Conservation (phyloP, 345 rosid genomes). For the Streptanthus diversifolius region DNA sequence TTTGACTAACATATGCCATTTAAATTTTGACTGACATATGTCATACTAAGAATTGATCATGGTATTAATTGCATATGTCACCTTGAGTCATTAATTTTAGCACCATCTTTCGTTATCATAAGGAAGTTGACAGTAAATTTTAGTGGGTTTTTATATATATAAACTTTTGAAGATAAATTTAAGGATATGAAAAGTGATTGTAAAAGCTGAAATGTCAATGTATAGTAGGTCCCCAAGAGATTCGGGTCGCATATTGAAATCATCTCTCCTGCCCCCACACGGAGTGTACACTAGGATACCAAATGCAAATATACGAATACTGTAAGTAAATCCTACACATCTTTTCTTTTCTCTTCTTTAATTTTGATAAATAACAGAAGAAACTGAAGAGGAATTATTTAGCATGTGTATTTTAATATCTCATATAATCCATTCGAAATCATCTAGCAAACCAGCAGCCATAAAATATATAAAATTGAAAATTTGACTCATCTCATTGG, state of each 20-base stretch:
- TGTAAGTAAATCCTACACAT: not conserved
- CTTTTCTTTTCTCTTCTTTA: too few species aligned
- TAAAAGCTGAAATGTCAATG: slow-evolving; percentile 5
- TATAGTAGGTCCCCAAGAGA: not conserved
- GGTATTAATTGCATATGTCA: not conserved
- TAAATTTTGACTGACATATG: too few species aligned
- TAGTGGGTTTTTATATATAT: not conserved
- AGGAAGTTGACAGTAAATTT: not conserved
- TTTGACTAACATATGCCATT: too few species aligned
- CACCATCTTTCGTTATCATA: not conserved
- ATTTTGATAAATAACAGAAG: too few species aligned
- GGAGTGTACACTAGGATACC: slow-evolving; percentile 8
- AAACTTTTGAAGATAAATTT: not conserved
- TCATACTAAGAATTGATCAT: not conserved
- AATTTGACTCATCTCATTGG: not conserved
- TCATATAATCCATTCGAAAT: too few species aligned
- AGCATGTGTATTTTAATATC: too few species aligned
- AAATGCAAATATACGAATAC: not conserved
- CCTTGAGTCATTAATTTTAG: not conserved
- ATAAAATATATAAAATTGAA: not conserved
- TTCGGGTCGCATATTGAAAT: slow-evolving; percentile 17
- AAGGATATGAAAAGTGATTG: slow-evolving; percentile 8
- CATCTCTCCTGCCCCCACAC: slow-evolving; percentile 23
- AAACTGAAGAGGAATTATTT: too few species aligned
- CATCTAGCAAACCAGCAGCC: not conserved